Evolutionary conservation across 768 basidiomycete species (phyloP).

Genomic region (Boletus rubropictus): DNA sequence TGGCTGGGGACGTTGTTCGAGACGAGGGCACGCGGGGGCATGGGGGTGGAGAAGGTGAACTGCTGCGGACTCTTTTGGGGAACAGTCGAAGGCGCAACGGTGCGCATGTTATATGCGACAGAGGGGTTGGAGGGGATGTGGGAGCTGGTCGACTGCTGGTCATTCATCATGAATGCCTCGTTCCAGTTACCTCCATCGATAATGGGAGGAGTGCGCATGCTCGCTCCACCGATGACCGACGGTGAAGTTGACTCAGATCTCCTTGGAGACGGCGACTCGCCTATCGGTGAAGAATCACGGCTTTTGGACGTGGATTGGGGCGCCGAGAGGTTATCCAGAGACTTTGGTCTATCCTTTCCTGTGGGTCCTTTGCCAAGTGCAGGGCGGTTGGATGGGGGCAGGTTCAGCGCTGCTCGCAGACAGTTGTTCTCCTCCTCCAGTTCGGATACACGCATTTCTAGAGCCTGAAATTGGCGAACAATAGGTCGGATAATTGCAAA

Average conservation of each 20-base stretch:
- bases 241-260: constrained; percentile 33
- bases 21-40: constrained; percentile 40
- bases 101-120: constrained; percentile 39
- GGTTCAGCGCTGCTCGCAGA: constrained; percentile 63
- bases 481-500: constrained; percentile 37
- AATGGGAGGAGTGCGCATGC: constrained; percentile 38
- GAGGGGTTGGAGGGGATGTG: constrained; percentile 39
- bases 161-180: constrained; percentile 48
- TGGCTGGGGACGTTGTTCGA: constrained; percentile 39
- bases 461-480: constrained; percentile 45
- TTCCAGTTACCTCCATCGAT: constrained; percentile 52
- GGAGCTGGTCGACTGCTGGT: constrained; percentile 32
- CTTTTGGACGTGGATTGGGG: constrained; percentile 45
- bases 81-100: constrained; percentile 41
- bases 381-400: constrained; percentile 69
- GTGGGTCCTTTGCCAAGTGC: constrained; percentile 81
- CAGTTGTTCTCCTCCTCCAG: constrained; percentile 79
- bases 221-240: constrained; percentile 28
- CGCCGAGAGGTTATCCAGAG: constrained; percentile 32
- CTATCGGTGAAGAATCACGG: constrained; percentile 62
- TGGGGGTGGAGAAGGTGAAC: constrained; percentile 37
- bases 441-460: constrained; percentile 75
- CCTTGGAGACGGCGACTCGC: constrained; percentile 42
- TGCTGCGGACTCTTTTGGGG: constrained; percentile 43
- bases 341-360: constrained; percentile 75